Evolutionary conservation across 345 rosid species (phyloP).

Genomic region (Physaria fendleri): DNA sequence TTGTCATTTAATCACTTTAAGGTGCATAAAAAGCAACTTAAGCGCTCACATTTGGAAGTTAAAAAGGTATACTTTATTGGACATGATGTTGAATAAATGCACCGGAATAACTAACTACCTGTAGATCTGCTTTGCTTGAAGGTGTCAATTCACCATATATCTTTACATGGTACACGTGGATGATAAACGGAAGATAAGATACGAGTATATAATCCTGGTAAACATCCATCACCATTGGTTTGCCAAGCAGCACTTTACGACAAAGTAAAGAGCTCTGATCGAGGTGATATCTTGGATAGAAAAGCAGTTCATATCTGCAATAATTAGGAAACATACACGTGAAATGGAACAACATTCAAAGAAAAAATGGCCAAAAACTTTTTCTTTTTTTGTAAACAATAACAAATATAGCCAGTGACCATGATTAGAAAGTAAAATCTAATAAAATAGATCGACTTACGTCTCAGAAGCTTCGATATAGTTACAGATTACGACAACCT

Average conservation of each 20-base stretch:
- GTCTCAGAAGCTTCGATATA: slow-evolving; percentile 59
- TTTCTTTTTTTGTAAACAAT: not conserved
- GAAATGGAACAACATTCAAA: slow-evolving; percentile 1
- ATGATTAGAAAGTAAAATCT: slow-evolving; percentile 9
- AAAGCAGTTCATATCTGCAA: slow-evolving; percentile 85
- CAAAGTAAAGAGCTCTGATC: slow-evolving; percentile 89
- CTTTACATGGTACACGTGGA: slow-evolving; percentile 81
- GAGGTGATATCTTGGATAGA: slow-evolving; percentile 95
- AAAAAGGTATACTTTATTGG: not conserved
- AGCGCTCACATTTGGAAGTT: slow-evolving; percentile 10
- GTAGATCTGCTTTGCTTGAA: slow-evolving; percentile 62
- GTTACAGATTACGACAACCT: slow-evolving; percentile 93
- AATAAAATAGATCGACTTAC: slow-evolving; percentile 43
- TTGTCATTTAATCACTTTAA: slow-evolving; percentile 99
- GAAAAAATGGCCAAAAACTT: not conserved
- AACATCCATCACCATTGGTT: slow-evolving; percentile 97
- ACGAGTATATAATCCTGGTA: slow-evolving; percentile 79
- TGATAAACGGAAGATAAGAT: slow-evolving; percentile 85
- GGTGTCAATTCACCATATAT: slow-evolving; percentile 75
- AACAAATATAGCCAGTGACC: not conserved
- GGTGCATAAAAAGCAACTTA: slow-evolving; percentile 50
- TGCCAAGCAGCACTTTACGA: slow-evolving; percentile 77
- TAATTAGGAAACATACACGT: slow-evolving; percentile 5
- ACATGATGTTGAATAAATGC: not conserved
- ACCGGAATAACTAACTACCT: slow-evolving; percentile 48